Conservation (phyloP, 345 rosid genomes). For the Sonneratia caseolaris region DNA sequence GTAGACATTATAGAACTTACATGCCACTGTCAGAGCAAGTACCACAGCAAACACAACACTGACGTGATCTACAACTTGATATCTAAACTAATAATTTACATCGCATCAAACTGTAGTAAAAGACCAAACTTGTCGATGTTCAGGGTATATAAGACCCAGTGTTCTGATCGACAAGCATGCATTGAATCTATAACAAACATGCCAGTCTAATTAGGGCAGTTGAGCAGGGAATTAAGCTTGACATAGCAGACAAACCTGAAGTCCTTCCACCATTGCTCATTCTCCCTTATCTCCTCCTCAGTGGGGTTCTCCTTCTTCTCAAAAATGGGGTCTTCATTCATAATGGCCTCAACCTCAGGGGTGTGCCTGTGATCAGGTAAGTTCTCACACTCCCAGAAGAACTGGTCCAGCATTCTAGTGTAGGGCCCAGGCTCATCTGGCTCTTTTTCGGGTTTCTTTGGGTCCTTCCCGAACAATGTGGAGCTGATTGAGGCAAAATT, state of each 20-base stretch:
- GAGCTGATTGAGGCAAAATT: slow-evolving; percentile 54
- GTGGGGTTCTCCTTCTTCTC: slow-evolving; percentile 69
- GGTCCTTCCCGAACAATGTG: slow-evolving; percentile 10
- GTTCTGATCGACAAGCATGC: too few relatives aligned
- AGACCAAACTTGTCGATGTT: background rate
- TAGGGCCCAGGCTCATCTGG: background rate
- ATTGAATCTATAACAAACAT: too few relatives aligned
- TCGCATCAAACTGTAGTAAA: background rate
- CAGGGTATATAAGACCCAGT: too few relatives aligned
- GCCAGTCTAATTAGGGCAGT: background rate
- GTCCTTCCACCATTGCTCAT: slow-evolving; percentile 61
- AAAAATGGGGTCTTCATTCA: slow-evolving; percentile 44
- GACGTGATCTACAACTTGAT: background rate
- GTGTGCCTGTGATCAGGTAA: slow-evolving; percentile 65
- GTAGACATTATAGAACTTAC: too few relatives aligned
- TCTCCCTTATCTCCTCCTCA: slow-evolving; percentile 49
- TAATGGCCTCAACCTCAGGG: slow-evolving; percentile 63
- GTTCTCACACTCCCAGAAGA: slow-evolving; percentile 72
- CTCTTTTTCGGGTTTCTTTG: slow-evolving; percentile 27
- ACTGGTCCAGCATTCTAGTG: slow-evolving; percentile 30
- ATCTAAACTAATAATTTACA: background rate
- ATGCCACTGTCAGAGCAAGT: background rate
- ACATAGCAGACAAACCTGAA: slow-evolving; percentile 17
- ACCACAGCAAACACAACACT: too few relatives aligned
- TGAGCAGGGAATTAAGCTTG: background rate